These are phyloP conservation scores for Penicillium oxalicum DNA, from an alignment of 2,329 filamentous ascomycete genomes.

Conservation along the genomic window DNA sequence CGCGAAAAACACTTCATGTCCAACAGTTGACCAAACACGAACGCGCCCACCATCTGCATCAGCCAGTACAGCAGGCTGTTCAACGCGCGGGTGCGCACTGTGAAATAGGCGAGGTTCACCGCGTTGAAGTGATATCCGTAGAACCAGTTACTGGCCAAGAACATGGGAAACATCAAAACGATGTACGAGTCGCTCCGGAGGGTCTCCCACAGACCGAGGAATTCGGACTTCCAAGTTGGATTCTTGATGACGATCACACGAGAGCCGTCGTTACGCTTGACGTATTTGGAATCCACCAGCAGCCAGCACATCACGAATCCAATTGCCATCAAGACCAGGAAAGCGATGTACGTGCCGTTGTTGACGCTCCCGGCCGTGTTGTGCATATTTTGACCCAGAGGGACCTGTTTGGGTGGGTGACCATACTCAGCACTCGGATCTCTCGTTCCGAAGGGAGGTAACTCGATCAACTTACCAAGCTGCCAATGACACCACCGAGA, in stretches of 20 bases:
- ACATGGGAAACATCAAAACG: conserved; percentile 72
- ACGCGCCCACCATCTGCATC: conserved; percentile 70
- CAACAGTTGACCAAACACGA: conserved; percentile 65
- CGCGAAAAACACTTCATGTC: conserved; percentile 58
- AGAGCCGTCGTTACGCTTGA: conserved; percentile 71
- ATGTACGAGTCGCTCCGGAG: conserved; percentile 66
- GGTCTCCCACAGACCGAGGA: conserved; percentile 69
- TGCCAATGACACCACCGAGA: conserved; percentile 79
- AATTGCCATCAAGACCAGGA: conserved; percentile 72
- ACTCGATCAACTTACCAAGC: conserved; percentile 48
- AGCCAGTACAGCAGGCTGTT: conserved; percentile 76
- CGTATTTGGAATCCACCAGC: conserved; percentile 64
- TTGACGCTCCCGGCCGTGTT: conserved; percentile 37
- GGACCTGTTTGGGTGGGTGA: conserved; percentile 26
- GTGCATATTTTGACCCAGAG: conserved; percentile 44
- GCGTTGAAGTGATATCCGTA: conserved; percentile 74
- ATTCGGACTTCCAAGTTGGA: conserved; percentile 75
- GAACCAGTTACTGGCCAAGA: conserved; percentile 74
- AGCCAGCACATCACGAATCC: conserved; percentile 65
- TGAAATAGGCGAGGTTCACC: conserved; percentile 65
- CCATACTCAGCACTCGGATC: not conserved
- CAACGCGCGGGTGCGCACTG: conserved; percentile 66
- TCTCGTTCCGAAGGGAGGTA: not conserved
- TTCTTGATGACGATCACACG: conserved; percentile 85
- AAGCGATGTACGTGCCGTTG: conserved; percentile 81